These are phyloP conservation scores for Immersiella caudata DNA, from an alignment of 495 filamentous ascomycete species.

Conservation along the genomic window DNA sequence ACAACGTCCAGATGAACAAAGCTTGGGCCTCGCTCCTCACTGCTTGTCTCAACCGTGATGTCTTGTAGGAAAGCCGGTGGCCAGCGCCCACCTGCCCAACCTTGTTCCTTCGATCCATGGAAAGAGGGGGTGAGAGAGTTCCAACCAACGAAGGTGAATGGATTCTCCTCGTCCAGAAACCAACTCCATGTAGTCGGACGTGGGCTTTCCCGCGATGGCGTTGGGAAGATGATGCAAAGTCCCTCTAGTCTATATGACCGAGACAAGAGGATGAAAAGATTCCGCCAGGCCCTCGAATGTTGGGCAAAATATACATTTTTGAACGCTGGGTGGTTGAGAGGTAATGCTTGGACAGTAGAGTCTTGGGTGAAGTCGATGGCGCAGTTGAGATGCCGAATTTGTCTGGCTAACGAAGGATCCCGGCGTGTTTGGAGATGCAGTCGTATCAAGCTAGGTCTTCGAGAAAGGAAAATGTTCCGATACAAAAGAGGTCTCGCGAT, in stretches of 20 bases:
- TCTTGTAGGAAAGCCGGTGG: neutral
- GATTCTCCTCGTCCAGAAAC: neutral
- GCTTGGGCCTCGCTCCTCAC: neutral
- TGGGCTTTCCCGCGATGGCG: neutral
- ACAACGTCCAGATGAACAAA: neutral
- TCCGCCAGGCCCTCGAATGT: neutral
- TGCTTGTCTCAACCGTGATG: neutral
- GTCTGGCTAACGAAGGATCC: neutral
- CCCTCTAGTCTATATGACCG: neutral
- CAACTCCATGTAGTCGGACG: neutral
- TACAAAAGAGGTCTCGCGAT: neutral
- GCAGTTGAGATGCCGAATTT: neutral
- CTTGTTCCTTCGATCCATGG: neutral
- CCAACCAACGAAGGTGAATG: neutral
- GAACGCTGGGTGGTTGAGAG: no score
- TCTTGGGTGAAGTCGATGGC: neutral
- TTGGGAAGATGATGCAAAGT: neutral
- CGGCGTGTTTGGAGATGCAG: neutral
- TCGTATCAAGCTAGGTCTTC: neutral
- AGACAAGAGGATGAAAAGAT: neutral
- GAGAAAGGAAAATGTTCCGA: neutral
- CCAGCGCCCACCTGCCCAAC: neutral
- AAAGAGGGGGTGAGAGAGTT: neutral
- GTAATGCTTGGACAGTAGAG: neutral
- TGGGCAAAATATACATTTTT: no score